phyloP scores from a whole-genome alignment of 805 yeast genomes.

The Lipomyces kockii region DNA sequence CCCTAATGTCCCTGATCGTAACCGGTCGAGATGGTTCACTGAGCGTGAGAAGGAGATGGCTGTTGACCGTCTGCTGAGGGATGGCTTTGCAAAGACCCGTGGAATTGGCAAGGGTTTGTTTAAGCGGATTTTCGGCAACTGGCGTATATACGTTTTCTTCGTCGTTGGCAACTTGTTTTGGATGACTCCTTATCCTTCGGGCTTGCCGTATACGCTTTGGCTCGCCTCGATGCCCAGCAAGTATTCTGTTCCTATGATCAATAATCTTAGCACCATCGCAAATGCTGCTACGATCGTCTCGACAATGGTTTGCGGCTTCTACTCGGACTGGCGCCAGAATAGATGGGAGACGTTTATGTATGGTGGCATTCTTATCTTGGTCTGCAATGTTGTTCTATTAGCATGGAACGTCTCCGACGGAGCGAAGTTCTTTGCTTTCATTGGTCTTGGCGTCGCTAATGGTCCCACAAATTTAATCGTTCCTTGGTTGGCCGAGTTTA shows the following conservation, averaged over 20 bases:
- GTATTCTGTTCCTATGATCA: constrained; percentile 37
- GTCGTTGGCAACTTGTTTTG: constrained; percentile 28
- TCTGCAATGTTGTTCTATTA: constrained; percentile 53
- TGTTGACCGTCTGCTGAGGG: constrained; percentile 48
- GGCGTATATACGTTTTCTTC: constrained; percentile 30
- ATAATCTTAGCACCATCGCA: constrained; percentile 58
- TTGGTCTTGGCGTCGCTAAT: constrained; percentile 28
- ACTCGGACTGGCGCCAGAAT: constrained; percentile 51
- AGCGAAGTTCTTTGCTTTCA: constrained; percentile 65
- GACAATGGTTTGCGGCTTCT: constrained; percentile 37
- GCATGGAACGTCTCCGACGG: constrained; percentile 60
- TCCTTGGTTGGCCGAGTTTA: constrained; percentile 31
- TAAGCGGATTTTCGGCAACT: constrained; percentile 29
- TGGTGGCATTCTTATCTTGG: constrained; percentile 28
- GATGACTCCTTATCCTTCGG: constrained; percentile 34
- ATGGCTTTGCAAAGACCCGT: constrained; percentile 28
- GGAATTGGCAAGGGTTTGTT: constrained; percentile 22
- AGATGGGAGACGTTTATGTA: constrained; percentile 21
- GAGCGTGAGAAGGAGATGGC: constrained; percentile 63
- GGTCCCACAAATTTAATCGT: constrained; percentile 33
- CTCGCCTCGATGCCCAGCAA: constrained; percentile 12
- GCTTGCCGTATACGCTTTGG: constrained; percentile 26
- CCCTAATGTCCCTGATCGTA: constrained; percentile 70
- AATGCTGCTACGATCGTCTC: constrained; percentile 63
- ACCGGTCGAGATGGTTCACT: constrained; percentile 56